phyloP scores from a whole-genome alignment of 2,329 filamentous ascomycete species.

The Hyphodiscus sp. region DNA sequence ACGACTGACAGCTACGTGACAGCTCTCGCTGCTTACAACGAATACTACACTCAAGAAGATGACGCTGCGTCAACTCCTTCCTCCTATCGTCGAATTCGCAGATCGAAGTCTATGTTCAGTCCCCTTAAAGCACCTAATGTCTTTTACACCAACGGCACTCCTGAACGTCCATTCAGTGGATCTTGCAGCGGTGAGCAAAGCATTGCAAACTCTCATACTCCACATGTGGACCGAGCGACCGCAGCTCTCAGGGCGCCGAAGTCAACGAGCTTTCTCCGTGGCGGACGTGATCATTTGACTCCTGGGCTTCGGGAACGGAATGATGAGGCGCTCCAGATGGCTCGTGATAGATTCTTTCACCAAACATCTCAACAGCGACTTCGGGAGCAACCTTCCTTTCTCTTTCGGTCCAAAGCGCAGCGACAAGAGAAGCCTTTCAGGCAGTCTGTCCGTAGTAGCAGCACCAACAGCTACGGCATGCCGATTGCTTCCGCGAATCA shows the following conservation, averaged over 20 bases:
- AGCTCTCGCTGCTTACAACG: slow-evolving; percentile 33
- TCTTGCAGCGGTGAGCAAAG: slow-evolving; percentile 7
- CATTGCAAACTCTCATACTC: slow-evolving; percentile 11
- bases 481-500: slow-evolving; percentile 25
- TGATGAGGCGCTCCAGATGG: slow-evolving; percentile 33
- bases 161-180: slow-evolving; percentile 12
- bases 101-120: slow-evolving; percentile 49
- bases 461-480: slow-evolving; percentile 32
- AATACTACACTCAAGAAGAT: slow-evolving; percentile 43
- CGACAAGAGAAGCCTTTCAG: slow-evolving; percentile 33
- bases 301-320: slow-evolving; percentile 24
- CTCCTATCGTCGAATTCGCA: slow-evolving; percentile 45
- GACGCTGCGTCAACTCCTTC: slow-evolving; percentile 41
- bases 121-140: slow-evolving; percentile 22
- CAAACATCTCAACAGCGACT: slow-evolving; percentile 32
- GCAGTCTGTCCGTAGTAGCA: slow-evolving; percentile 44
- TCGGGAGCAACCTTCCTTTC: slow-evolving; percentile 38
- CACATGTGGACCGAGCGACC: slow-evolving; percentile 21
- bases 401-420: slow-evolving; percentile 36
- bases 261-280: slow-evolving; percentile 48
- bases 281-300: slow-evolving; percentile 25
- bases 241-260: slow-evolving; percentile 39
- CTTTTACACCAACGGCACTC: slow-evolving; percentile 27
- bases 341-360: slow-evolving; percentile 32
- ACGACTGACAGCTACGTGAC: slow-evolving; percentile 31